Evolutionary conservation across 2,329 filamentous ascomycete genomes (phyloP).

Genomic region (Cordyceps javanica): DNA sequence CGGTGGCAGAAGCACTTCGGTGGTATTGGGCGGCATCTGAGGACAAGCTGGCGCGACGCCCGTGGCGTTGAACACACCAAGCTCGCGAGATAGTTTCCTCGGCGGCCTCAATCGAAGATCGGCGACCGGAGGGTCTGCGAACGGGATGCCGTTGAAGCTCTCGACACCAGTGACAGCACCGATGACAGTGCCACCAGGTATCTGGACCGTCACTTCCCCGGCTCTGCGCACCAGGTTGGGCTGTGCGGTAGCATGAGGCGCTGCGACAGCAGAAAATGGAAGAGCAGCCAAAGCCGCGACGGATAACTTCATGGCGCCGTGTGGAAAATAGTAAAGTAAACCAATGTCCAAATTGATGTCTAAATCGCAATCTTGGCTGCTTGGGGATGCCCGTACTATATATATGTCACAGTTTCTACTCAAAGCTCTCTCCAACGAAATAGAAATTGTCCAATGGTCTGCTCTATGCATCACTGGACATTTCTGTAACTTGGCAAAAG

Average conservation of each 20-base stretch:
- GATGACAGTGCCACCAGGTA: not conserved
- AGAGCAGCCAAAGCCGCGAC: not conserved
- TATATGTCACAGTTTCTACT: no score
- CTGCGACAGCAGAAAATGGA: not conserved
- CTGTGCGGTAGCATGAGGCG: not conserved
- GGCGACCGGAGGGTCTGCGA: slow-evolving; percentile 53
- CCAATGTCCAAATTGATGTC: no score
- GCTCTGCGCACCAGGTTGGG: not conserved
- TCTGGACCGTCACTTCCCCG: not conserved
- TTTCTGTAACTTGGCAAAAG: no score
- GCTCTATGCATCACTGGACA: no score
- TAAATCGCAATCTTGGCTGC: no score
- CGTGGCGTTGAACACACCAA: slow-evolving; percentile 39
- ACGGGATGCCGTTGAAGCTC: slow-evolving; percentile 57
- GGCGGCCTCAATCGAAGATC: slow-evolving; percentile 55
- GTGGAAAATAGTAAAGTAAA: no score
- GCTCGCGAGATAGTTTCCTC: slow-evolving; percentile 32
- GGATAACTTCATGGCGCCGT: not conserved
- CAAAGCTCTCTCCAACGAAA: no score
- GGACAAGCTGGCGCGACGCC: slow-evolving; percentile 47
- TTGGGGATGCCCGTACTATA: no score
- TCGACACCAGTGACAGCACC: not conserved
- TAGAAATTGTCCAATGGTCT: no score
- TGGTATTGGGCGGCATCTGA: slow-evolving; percentile 36
- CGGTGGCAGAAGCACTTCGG: not conserved